Conservation (phyloP, 2,329 filamentous ascomycete genomes). For the Albifimbria verrucaria region DNA sequence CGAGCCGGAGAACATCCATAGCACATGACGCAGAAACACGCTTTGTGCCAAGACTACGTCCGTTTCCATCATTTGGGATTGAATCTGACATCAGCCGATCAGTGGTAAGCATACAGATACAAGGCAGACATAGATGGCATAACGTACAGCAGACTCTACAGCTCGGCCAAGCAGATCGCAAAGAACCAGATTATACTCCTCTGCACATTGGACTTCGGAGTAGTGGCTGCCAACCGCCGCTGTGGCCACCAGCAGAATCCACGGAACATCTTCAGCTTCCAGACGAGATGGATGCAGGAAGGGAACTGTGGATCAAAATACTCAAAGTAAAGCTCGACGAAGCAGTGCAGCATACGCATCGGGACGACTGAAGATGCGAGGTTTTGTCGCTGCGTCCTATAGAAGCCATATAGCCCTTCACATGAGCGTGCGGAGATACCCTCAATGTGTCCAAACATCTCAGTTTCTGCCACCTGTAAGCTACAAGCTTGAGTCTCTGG, state of each 20-base stretch:
- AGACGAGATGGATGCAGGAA: neutral
- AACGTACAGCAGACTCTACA: neutral
- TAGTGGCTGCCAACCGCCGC: neutral
- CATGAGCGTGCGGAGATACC: neutral
- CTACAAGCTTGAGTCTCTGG: neutral
- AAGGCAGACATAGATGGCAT: neutral
- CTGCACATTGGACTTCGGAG: neutral
- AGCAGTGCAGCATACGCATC: neutral
- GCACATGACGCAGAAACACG: neutral
- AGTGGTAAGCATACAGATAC: neutral
- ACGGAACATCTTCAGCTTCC: neutral
- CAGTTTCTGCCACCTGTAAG: neutral
- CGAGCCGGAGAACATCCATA: neutral
- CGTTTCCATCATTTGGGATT: neutral
- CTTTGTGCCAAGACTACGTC: neutral
- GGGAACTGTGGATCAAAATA: neutral
- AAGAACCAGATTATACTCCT: neutral
- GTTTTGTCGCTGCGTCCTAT: neutral
- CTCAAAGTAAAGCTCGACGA: neutral
- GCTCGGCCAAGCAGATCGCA: neutral
- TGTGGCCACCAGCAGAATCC: neutral
- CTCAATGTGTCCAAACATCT: neutral
- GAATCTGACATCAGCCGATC: neutral
- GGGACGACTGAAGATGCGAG: neutral
- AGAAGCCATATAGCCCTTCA: neutral